Percentiles rank a stretch among this genome's conserved stretches.
These are phyloP conservation scores for Prunus kanzakura DNA, from an alignment of 306 rosid species.

Conservation along the genomic window DNA sequence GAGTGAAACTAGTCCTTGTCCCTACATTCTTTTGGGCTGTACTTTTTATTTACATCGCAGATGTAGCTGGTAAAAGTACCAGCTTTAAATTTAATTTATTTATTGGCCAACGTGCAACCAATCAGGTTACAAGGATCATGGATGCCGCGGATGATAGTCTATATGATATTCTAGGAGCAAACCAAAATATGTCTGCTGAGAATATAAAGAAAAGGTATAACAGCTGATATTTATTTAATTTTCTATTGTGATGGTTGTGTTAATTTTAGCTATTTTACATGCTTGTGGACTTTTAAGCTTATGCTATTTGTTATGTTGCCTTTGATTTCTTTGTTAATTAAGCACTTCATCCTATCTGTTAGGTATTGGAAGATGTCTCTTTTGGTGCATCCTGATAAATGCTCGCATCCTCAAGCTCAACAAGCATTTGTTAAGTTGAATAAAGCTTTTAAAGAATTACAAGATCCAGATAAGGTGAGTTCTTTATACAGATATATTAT, in stretches of 20 bases:
- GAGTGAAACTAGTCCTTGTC: background rate
- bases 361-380: conserved; percentile 98
- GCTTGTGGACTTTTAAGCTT: background rate
- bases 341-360: conserved; percentile 3
- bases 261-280: background rate
- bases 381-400: conserved; percentile 98
- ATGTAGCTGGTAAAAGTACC: background rate
- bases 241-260: background rate
- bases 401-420: conserved; percentile 92
- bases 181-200: conserved; percentile 63
- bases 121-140: conserved; percentile 89
- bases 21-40: background rate
- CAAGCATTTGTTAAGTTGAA: conserved; percentile 89
- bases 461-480: conserved; percentile 68
- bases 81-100: background rate
- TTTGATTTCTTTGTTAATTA: background rate
- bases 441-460: conserved; percentile 85
- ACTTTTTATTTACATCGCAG: background rate
- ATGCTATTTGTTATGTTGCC: background rate
- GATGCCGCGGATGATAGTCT: conserved; percentile 62
- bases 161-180: conserved; percentile 80
- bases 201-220: conserved; percentile 79
- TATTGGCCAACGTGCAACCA: conserved; percentile 3
- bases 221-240: background rate
- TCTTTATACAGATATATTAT: background rate